Percentiles rank a stretch among this genome's conserved stretches.
Evolutionary conservation across 345 rosid species (phyloP).

Genomic region (Sonneratia alba): DNA sequence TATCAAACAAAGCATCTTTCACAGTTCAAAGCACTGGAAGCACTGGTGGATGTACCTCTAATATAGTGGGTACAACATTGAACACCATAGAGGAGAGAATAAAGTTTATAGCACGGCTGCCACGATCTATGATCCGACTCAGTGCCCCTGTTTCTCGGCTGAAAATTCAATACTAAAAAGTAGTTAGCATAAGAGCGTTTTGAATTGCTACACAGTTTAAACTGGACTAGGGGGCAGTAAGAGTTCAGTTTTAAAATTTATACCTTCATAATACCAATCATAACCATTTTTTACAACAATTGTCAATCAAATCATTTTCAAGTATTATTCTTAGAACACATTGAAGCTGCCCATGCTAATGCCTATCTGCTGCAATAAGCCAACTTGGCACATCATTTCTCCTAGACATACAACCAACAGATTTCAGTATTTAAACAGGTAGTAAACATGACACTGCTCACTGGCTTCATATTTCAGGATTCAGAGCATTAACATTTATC

Average conservation of each 20-base stretch:
- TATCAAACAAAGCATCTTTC: not conserved
- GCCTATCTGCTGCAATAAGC: not conserved
- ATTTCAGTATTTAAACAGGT: not conserved
- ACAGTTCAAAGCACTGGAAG: slow-evolving; percentile 7
- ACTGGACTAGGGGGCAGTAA: not conserved
- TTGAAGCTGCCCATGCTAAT: not conserved
- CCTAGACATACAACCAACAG: not conserved
- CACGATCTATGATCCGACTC: slow-evolving; percentile 90
- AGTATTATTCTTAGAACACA: not conserved
- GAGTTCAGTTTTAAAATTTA: not conserved
- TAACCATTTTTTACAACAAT: not conserved
- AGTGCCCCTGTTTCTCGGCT: slow-evolving; percentile 98
- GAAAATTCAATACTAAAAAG: slow-evolving; percentile 18
- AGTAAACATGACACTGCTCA: not conserved
- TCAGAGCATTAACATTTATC: not conserved
- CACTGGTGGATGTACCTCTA: slow-evolving; percentile 58
- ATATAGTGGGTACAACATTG: slow-evolving; percentile 86
- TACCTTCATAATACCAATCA: not conserved
- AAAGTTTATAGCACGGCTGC: slow-evolving; percentile 99
- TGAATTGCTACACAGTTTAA: not conserved
- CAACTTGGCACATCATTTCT: not conserved
- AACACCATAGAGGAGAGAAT: slow-evolving; percentile 92
- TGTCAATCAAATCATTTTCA: not conserved
- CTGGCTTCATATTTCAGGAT: not conserved
- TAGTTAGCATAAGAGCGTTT: slow-evolving; percentile 5